Base-by-base conservation (phyloP, 2,329 filamentous ascomycete genomes). In the Bipolaris zeicola region DNA sequence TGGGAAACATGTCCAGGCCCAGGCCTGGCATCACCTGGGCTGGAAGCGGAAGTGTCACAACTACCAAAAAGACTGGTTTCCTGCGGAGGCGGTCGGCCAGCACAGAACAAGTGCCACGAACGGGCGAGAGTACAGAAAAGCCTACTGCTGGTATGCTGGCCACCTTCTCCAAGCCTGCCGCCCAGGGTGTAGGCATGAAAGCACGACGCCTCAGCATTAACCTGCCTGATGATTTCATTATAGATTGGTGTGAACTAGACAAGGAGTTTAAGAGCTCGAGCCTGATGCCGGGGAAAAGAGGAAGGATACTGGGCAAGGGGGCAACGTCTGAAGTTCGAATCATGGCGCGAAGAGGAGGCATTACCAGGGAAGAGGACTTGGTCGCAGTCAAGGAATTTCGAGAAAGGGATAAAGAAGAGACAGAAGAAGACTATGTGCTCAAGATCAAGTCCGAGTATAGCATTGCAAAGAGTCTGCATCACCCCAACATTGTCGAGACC, bases 401-500 rank as follows among this genome's bases (percentile, higher is more conserved):
- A 10, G 84, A 85, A 62, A 89, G 90, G 74, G 87, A 87, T 34
- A 82, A 83, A 33, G 82, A 83, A 38, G 92, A 96, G 72, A 87
- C 84, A 8, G 81, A 85, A 60, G 83, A 86, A 28, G 90, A 95
- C 48, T 96, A 96, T 74, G 85, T 90, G 63, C 89, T 91, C 77
- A 95, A 96, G 80, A 90, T 96, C 79, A 96, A 94, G 76, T 93
- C 90, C 1, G 92, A 96, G 73, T 96, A 87, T 78, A 91, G 88
- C 74, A 92, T 96, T 63, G 90, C 90, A 58, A 93, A 93, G 79
- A 91, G 89, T 63, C 78, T 93, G 58, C 86, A 92, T 67, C 92
- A 96, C 72, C 91, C 92, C 48, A 96, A 96, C 74, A 90, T 96
- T 66, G 89, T 96, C 61, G 85, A 91, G 75, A 93, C 91, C 0